Conservation (phyloP, 768 basidiomycete genomes). For the Cystobasidium tubakii region DNA sequence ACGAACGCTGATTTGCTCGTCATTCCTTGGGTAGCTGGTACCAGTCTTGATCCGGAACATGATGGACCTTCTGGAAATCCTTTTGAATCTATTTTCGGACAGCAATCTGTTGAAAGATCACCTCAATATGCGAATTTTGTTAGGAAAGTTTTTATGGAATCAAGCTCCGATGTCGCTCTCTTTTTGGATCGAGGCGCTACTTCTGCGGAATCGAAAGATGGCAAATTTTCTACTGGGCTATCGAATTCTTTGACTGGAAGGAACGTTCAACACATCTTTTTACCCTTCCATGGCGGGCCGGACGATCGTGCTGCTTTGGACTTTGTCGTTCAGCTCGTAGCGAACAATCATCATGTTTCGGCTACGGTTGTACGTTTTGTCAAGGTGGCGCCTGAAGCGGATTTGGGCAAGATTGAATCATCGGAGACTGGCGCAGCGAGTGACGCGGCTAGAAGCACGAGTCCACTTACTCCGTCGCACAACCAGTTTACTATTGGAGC, state of each 20-base stretch:
- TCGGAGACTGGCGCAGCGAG: not conserved
- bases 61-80: constrained; percentile 54
- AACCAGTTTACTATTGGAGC: constrained; percentile 24
- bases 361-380: constrained; percentile 69
- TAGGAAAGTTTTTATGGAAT: constrained; percentile 68
- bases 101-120: constrained; percentile 48
- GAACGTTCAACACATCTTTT: constrained; percentile 62
- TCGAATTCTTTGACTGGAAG: constrained; percentile 40
- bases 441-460: constrained; percentile 48
- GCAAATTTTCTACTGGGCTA: constrained; percentile 25
- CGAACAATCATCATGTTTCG: constrained; percentile 59
- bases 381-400: constrained; percentile 50
- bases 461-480: constrained; percentile 15
- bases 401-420: constrained; percentile 24
- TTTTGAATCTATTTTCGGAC: constrained; percentile 72
- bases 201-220: not conserved
- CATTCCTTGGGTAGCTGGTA: constrained; percentile 69
- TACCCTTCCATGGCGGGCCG: constrained; percentile 89
- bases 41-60: constrained; percentile 8
- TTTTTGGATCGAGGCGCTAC: constrained; percentile 68
- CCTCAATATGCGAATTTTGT: constrained; percentile 71
- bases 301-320: constrained; percentile 81
- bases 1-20: constrained; percentile 61
- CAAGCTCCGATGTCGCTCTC: constrained; percentile 70
- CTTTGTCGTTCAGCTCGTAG: constrained; percentile 75